Percentiles rank a stretch among this genome's conserved stretches.
Evolutionary conservation across 148 eudicot species (phyloP).

Genomic region (Suaeda aralocaspica): DNA sequence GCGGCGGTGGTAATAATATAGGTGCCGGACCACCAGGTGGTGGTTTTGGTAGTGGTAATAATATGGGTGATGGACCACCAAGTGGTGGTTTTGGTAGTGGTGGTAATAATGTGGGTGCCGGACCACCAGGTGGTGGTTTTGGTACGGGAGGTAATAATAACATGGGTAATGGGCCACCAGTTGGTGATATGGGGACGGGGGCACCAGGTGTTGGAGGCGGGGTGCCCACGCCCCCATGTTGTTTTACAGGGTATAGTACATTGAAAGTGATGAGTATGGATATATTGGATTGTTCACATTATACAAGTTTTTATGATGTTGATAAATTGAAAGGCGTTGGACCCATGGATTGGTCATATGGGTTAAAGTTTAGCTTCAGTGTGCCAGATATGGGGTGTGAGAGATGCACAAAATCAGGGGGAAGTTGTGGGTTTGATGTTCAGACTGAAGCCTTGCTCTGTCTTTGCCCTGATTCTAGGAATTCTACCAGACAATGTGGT

Average conservation of each 20-base stretch:
- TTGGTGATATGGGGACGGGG: not conserved
- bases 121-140: not conserved
- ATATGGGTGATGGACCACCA: not conserved
- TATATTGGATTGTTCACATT: conserved; percentile 79
- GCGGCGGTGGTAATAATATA: not conserved
- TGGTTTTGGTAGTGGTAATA: not conserved
- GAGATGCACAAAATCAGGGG: conserved; percentile 61
- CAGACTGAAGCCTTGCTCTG: conserved; percentile 67
- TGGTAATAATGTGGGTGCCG: not conserved
- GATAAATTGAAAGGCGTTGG: conserved; percentile 51
- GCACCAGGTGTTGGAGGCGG: not conserved
- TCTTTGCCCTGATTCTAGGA: conserved; percentile 52
- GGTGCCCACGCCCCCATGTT: conserved; percentile 58
- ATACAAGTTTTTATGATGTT: conserved; percentile 55
- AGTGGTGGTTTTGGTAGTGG: not conserved
- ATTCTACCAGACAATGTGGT: conserved; percentile 88
- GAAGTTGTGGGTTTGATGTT: conserved; percentile 80
- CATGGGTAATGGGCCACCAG: not conserved
- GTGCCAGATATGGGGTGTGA: conserved; percentile 83
- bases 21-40: not conserved
- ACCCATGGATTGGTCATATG: conserved; percentile 85
- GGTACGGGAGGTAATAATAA: not conserved
- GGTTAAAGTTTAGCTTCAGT: conserved; percentile 62
- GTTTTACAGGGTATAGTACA: conserved; percentile 75
- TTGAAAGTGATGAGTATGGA: conserved; percentile 84